A percentile compares a stretch with the other conserved stretches of the same genome.
Evolutionary conservation across 2,329 filamentous ascomycete genomes (phyloP).

Genomic region (Stemphylium beticola): DNA sequence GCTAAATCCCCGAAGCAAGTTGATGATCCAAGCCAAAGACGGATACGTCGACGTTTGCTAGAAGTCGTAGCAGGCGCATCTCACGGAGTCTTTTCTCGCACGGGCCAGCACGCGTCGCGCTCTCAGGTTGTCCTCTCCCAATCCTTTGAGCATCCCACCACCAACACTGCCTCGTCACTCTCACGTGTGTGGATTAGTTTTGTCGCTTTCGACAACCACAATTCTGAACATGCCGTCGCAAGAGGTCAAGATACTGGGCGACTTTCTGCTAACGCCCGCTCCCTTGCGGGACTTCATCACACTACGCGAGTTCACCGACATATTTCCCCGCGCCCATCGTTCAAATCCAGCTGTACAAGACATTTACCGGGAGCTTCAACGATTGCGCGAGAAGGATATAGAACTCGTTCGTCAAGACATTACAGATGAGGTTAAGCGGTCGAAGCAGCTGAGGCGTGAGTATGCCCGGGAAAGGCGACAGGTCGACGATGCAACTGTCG

Average conservation of each 20-base stretch:
- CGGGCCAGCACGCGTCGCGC: slow-evolving; percentile 33
- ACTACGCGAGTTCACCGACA: slow-evolving; percentile 73
- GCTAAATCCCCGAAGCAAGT: not conserved
- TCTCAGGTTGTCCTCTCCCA: slow-evolving; percentile 4
- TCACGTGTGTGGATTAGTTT: not conserved
- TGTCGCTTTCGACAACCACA: not conserved
- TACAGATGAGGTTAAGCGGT: slow-evolving; percentile 66
- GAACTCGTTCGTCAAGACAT: slow-evolving; percentile 72
- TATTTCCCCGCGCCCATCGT: slow-evolving; percentile 74
- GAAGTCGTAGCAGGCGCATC: slow-evolving; percentile 15
- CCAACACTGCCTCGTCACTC: slow-evolving; percentile 24
- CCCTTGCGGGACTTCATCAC: slow-evolving; percentile 75
- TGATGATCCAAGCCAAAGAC: slow-evolving; percentile 14
- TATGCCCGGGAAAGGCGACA: slow-evolving; percentile 62
- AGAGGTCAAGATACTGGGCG: slow-evolving; percentile 75
- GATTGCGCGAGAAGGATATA: slow-evolving; percentile 71
- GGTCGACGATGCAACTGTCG: slow-evolving; percentile 61
- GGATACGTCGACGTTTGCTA: slow-evolving; percentile 13
- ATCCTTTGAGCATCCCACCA: not conserved
- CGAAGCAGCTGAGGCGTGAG: slow-evolving; percentile 64
- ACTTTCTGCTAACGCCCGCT: slow-evolving; percentile 79
- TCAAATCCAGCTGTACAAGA: slow-evolving; percentile 70
- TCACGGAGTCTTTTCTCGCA: slow-evolving; percentile 29
- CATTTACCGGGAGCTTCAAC: slow-evolving; percentile 81
- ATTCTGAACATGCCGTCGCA: slow-evolving; percentile 67